Base-by-base conservation (phyloP, 768 basidiomycete species). In the Russula foetens region DNA sequence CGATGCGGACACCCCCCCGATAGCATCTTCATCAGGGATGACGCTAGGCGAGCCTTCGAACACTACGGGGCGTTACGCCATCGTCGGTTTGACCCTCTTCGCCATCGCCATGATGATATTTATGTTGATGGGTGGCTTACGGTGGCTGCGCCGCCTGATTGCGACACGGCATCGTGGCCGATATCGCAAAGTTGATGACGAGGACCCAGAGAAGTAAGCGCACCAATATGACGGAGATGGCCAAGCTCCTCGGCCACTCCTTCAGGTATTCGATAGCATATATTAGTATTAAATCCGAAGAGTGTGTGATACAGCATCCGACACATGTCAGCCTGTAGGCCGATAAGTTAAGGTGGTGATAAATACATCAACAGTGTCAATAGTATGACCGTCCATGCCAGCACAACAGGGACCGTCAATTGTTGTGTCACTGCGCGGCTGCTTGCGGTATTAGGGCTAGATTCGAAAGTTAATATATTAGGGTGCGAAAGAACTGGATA, bases 11-110 rank as follows among this genome's bases (percentile, higher is more conserved):
- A 21, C 26, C 4, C 29, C 5, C 28, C 39, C 23, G 31, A 26
- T 11, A 21, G 33, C 45, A 12, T 54, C 47, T 24, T 14, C 47
- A 12, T 28, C 14, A 63, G 57, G 47, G 64, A 29, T 63, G 29
- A 59, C 56, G 35, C 33, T 63, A 1, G 64, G 58, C 12, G 41
- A 64, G 43, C 60, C 69, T 45, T 57, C 55, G 23, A 50, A 58
- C 44, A 50, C 48, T 35, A 57, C 58, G 3, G 66, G 65, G 24
- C 65, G 69, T 47, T 71, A 69, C 52, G 8, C 75, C 47, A 66
- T 77, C 60, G 70, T 76, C 59, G 67, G 69, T n/a, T n/a, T 66
- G 33, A 33, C 63, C 48, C 44, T 66, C 43, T 39, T 81, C 45
- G 64, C 53, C 17, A 9, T 62, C 48, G 45, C 39, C 41, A 43